Conservation (phyloP, 2,329 filamentous ascomycete species). For the Phaeosphaeria sp. region DNA sequence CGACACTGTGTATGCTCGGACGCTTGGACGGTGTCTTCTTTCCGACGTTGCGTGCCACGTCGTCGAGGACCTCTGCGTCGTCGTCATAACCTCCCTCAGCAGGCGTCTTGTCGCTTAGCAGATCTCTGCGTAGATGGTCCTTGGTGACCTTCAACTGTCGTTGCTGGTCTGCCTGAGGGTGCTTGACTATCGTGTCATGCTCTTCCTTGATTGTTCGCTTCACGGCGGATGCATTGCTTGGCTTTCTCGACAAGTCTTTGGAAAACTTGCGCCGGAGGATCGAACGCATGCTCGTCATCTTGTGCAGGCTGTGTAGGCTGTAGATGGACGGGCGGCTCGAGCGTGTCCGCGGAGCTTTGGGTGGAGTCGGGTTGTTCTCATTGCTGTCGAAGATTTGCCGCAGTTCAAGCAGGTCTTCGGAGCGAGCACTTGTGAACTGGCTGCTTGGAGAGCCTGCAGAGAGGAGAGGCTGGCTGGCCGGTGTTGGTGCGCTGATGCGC, state of each 20-base stretch:
- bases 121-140: constrained; percentile 37
- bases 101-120: constrained; percentile 40
- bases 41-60: constrained; percentile 37
- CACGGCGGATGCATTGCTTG: constrained; percentile 6
- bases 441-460: constrained; percentile 29
- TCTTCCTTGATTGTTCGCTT: constrained; percentile 8
- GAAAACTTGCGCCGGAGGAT: constrained; percentile 43
- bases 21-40: constrained; percentile 41
- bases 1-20: constrained; percentile 44
- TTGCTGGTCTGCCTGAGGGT: constrained; percentile 21
- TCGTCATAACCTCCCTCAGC: constrained; percentile 47
- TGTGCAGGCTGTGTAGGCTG: constrained; percentile 43
- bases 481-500: constrained; percentile 35
- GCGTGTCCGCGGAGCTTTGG: constrained; percentile 22
- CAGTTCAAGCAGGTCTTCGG: constrained; percentile 42
- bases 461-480: constrained; percentile 35
- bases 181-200: constrained; percentile 35
- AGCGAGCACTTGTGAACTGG: constrained; percentile 38
- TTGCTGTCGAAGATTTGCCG: constrained; percentile 43
- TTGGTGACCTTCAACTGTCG: constrained; percentile 41
- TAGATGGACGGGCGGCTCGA: constrained; percentile 37
- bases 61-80: constrained; percentile 45
- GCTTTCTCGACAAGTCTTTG: constrained; percentile 29
- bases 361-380: constrained; percentile 17
- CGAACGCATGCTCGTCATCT: constrained; percentile 44